Conservation (phyloP, 371 early-diverging fungal species). For the Rhizopus delemar region DNA sequence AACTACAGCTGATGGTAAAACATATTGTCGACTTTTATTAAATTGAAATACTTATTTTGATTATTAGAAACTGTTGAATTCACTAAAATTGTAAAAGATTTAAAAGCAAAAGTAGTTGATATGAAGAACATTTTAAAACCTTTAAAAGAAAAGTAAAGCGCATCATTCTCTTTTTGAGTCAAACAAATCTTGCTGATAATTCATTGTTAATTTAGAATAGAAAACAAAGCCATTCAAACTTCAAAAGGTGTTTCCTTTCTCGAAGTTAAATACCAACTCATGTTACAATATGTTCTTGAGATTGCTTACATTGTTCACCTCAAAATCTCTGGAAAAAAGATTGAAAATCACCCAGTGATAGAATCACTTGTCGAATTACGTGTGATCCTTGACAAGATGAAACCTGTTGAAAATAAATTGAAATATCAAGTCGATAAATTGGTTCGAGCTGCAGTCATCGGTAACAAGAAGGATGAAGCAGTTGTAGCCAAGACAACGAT, state of each 20-base stretch:
- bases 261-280: conserved; percentile 81
- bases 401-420: conserved; percentile 90
- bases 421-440: conserved; percentile 97
- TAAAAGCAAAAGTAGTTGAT: conserved; percentile 57
- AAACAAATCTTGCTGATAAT: neutral
- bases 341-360: conserved; percentile 69
- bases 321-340: conserved; percentile 73
- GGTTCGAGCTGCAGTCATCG: conserved; percentile 72
- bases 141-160: conserved; percentile 51
- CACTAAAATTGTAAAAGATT: conserved; percentile 47
- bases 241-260: conserved; percentile 81
- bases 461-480: conserved; percentile 29
- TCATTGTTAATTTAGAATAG: conserved; percentile 33
- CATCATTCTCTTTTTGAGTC: neutral
- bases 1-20: neutral
- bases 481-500: conserved; percentile 19
- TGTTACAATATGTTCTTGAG: conserved; percentile 86
- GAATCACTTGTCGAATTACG: conserved; percentile 77
- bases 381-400: conserved; percentile 87
- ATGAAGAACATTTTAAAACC: conserved; percentile 57
- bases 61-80: conserved; percentile 33
- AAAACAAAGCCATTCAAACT: conserved; percentile 66
- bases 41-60: neutral
- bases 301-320: conserved; percentile 73
- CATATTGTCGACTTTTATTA: neutral